Conservation (phyloP, 495 filamentous ascomycete species). For the Penicillium robsamsonii region DNA sequence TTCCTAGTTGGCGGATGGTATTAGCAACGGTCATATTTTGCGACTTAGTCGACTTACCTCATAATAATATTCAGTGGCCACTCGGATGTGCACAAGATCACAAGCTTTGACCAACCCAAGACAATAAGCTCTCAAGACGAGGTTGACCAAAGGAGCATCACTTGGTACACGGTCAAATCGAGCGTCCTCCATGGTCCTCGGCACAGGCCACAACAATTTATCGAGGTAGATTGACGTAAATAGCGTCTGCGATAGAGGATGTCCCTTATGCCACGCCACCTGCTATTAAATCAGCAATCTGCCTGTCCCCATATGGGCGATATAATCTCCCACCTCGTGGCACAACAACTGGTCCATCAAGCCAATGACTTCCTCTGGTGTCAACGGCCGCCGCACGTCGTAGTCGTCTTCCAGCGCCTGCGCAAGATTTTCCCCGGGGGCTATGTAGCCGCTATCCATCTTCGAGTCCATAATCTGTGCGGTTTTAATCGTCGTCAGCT, state of each 20-base stretch:
- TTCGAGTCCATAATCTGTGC: slow-evolving; percentile 94
- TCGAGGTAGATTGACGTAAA: slow-evolving; percentile 96
- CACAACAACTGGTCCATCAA: slow-evolving; percentile 93
- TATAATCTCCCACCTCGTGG: slow-evolving; percentile 63
- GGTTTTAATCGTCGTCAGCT: slow-evolving; percentile 15
- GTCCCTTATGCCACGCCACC: slow-evolving; percentile 97
- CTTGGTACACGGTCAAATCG: slow-evolving; percentile 54
- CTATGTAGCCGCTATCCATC: slow-evolving; percentile 90
- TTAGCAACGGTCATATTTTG: neutral
- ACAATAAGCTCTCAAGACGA: slow-evolving; percentile 82
- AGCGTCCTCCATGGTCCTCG: slow-evolving; percentile 65
- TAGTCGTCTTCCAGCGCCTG: slow-evolving; percentile 75
- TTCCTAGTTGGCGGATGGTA: slow-evolving; percentile 54
- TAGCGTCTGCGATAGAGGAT: slow-evolving; percentile 89
- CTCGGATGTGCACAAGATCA: slow-evolving; percentile 69
- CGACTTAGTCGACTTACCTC: slow-evolving; percentile 59
- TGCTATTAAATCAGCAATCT: slow-evolving; percentile 39
- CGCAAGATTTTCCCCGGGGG: slow-evolving; percentile 62
- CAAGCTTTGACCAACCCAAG: slow-evolving; percentile 80
- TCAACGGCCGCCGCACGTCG: slow-evolving; percentile 66
- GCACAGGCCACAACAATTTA: slow-evolving; percentile 69
- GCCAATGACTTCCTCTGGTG: slow-evolving; percentile 78
- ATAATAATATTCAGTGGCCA: slow-evolving; percentile 78
- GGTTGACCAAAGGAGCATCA: slow-evolving; percentile 54
- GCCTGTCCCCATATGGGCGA: neutral